These are phyloP conservation scores for Barnettozyma salicaria DNA, from an alignment of 805 yeast genomes.

Conservation along the genomic window DNA sequence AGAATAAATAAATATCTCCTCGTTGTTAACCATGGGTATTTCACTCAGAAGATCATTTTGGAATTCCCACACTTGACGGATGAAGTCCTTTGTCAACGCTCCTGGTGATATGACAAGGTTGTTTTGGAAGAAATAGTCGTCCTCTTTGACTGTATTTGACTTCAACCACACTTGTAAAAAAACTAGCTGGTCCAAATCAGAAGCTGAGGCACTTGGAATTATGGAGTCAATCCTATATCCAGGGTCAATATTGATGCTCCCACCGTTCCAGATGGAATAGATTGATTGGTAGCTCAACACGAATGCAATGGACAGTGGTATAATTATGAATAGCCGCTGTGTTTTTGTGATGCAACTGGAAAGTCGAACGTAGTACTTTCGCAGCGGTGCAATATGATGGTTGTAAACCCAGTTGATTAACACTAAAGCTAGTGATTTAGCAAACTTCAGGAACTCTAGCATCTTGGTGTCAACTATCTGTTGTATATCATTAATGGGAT, in stretches of 20 bases:
- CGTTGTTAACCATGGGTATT: constrained; percentile 7
- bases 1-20: constrained; percentile 28
- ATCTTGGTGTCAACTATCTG: constrained; percentile 5
- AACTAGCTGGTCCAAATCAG: too few relatives aligned
- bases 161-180: constrained; percentile 6
- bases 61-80: constrained; percentile 30
- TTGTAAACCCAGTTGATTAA: constrained; percentile 15
- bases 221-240: constrained; percentile 7
- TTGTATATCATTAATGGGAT: too few relatives aligned
- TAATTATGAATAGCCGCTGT: constrained; percentile 39
- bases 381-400: constrained; percentile 11
- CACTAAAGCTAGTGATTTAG: constrained; percentile 17
- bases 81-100: constrained; percentile 33
- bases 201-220: constrained; percentile 1
- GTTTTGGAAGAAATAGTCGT: too few relatives aligned
- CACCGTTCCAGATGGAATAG: constrained; percentile 26
- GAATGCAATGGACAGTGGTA: constrained; percentile 44
- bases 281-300: constrained; percentile 45
- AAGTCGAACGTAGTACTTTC: constrained; percentile 20
- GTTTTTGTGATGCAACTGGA: constrained; percentile 29
- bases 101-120: constrained; percentile 12
- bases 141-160: constrained; percentile 1
- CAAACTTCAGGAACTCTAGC: constrained; percentile 20
- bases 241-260: not conserved
- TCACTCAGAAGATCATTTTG: constrained; percentile 30